Percentiles rank a stretch among this genome's conserved stretches.
Conservation (phyloP, 306 rosid species). For the Sophora flavescens region DNA sequence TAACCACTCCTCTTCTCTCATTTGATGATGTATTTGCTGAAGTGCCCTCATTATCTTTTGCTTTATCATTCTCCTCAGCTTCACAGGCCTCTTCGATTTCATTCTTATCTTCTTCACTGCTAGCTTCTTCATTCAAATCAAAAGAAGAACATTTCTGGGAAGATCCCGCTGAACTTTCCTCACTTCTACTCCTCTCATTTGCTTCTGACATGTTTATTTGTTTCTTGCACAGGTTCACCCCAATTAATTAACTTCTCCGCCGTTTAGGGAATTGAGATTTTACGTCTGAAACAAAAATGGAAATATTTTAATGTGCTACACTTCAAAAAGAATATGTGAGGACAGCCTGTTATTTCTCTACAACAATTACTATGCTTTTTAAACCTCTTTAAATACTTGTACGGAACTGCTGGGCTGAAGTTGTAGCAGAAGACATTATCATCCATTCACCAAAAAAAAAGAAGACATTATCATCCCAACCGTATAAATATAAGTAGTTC, state of each 20-base stretch:
- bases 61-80: conserved; percentile 27
- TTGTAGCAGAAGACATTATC: conserved; percentile 29
- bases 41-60: conserved; percentile 33
- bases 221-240: conserved; percentile 20
- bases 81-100: conserved; percentile 13
- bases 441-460: too few relatives aligned
- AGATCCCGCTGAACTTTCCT: conserved; percentile 49
- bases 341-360: conserved; percentile 44
- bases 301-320: conserved; percentile 5
- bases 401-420: not conserved
- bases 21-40: conserved; percentile 36
- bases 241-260: conserved; percentile 14
- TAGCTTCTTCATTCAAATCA: conserved; percentile 75
- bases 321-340: conserved; percentile 34
- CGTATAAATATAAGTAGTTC: conserved; percentile 39
- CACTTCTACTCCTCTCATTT: conserved; percentile 13
- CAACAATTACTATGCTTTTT: conserved; percentile 39
- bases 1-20: conserved; percentile 54
- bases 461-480: conserved; percentile 36
- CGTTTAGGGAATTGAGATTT: conserved; percentile 22
- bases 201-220: conserved; percentile 50
- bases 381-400: conserved; percentile 9
- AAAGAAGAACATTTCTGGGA: conserved; percentile 63
- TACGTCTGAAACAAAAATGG: conserved; percentile 43
- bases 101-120: conserved; percentile 28